Percentiles rank a stretch among this genome's conserved stretches.
These are phyloP conservation scores for Mycena pura DNA, from an alignment of 768 basidiomycete species.

Conservation along the genomic window DNA sequence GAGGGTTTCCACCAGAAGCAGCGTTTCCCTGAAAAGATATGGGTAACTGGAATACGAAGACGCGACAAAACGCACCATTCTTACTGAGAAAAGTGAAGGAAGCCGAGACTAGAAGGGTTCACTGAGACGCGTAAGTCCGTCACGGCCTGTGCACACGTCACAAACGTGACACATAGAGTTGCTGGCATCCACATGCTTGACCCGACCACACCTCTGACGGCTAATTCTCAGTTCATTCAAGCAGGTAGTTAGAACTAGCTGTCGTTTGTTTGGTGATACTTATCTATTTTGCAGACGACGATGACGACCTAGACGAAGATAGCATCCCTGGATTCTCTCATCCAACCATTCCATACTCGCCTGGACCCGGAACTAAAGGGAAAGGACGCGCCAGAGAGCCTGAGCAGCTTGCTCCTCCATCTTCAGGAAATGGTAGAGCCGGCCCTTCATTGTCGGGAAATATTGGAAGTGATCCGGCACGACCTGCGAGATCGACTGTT, in stretches of 20 bases:
- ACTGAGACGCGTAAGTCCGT: slow-evolving; percentile 58
- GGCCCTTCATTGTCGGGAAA: slow-evolving; percentile 67
- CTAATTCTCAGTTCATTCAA: slow-evolving; percentile 80
- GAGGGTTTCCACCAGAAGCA: slow-evolving; percentile 65
- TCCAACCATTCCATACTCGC: slow-evolving; percentile 55
- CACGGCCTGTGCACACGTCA: slow-evolving; percentile 30
- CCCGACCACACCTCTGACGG: slow-evolving; percentile 56
- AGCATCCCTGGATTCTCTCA: slow-evolving; percentile 81
- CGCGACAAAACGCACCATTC: slow-evolving; percentile 33
- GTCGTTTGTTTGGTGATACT: background rate
- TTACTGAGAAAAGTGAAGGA: slow-evolving; percentile 12
- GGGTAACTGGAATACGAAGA: background rate
- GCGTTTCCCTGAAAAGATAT: slow-evolving; percentile 66
- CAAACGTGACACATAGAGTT: slow-evolving; percentile 22
- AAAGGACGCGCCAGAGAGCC: slow-evolving; percentile 69
- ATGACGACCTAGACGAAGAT: slow-evolving; percentile 85
- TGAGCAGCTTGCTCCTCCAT: slow-evolving; percentile 57
- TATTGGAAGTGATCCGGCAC: slow-evolving; percentile 61
- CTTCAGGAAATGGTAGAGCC: slow-evolving; percentile 39
- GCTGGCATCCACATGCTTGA: slow-evolving; percentile 33
- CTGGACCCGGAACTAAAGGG: slow-evolving; percentile 63
- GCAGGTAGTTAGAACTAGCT: slow-evolving; percentile 55
- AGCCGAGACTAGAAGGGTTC: slow-evolving; percentile 14
- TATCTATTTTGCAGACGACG: slow-evolving; percentile 59
- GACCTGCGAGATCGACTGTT: slow-evolving; percentile 65